phyloP scores from a whole-genome alignment of 306 rosid genomes.

The Luffa aegyptiaca region DNA sequence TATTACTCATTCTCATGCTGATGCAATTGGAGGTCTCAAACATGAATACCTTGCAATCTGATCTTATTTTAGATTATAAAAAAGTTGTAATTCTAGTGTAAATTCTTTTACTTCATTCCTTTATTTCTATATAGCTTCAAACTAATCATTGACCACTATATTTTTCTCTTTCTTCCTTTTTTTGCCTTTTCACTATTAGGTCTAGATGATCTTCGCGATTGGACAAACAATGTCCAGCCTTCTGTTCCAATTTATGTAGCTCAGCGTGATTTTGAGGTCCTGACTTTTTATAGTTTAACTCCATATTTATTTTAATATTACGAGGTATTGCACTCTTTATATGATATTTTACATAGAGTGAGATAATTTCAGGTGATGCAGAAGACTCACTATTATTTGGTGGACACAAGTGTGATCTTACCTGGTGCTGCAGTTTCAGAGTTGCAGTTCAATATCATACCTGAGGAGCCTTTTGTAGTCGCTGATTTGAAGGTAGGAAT shows the following conservation, averaged over 20 bases:
- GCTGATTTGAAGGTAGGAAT: conserved; percentile 55
- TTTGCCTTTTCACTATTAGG: conserved; percentile 27
- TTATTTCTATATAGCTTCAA: not conserved
- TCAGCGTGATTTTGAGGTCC: conserved; percentile 84
- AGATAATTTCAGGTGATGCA: conserved; percentile 70
- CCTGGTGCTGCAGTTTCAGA: conserved; percentile 94
- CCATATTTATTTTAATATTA: not conserved
- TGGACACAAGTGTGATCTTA: conserved; percentile 57
- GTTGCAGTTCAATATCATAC: conserved; percentile 69
- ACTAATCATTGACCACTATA: not conserved
- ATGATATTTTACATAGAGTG: not conserved
- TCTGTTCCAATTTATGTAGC: conserved; percentile 76
- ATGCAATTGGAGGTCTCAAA: conserved; percentile 95
- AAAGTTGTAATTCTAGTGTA: conserved; percentile 7
- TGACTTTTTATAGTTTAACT: not conserved
- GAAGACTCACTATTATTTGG: conserved; percentile 87
- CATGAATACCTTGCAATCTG: conserved; percentile 24
- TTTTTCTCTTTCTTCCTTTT: conserved; percentile 1
- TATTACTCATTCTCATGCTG: conserved; percentile 98
- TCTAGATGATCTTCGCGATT: conserved; percentile 91
- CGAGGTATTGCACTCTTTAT: not conserved
- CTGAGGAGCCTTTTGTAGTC: conserved; percentile 62
- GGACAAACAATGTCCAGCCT: conserved; percentile 97
- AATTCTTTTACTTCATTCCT: not conserved
- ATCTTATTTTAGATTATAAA: conserved; percentile 15